A percentile compares a stretch with the other conserved stretches of the same genome.
Evolutionary conservation across 208 protist species (phyloP).

Genomic region (Crithidia bombi): DNA sequence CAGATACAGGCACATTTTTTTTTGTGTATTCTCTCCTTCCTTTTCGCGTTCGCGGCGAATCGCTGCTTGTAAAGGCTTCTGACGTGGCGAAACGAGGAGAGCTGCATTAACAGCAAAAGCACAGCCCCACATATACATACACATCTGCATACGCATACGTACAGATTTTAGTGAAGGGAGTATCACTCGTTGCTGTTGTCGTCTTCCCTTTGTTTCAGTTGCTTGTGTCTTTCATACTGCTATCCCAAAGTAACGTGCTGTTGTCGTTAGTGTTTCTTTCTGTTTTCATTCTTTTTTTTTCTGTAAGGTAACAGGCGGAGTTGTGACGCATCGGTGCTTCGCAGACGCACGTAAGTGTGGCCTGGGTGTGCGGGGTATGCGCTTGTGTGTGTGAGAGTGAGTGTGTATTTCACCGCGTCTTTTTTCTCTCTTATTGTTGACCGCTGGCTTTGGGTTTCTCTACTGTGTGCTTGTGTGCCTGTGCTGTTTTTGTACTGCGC

Average conservation of each 20-base stretch:
- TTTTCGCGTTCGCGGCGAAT: too few species aligned
- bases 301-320: neutral
- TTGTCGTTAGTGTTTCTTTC: neutral
- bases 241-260: too few species aligned
- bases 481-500: too few species aligned
- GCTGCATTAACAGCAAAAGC: neutral
- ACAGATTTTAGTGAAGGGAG: too few species aligned
- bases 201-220: too few species aligned
- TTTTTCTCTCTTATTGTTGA: slow-evolving; percentile 23
- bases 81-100: neutral
- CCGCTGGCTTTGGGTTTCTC: neutral
- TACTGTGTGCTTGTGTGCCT: too few species aligned
- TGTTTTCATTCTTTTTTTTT: neutral
- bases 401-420: neutral
- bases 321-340: too few species aligned
- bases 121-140: neutral
- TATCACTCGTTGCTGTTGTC: too few species aligned
- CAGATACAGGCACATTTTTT: too few species aligned
- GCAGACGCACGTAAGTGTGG: slow-evolving; percentile 1
- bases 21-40: too few species aligned
- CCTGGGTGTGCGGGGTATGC: too few species aligned
- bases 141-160: neutral
- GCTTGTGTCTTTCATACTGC: too few species aligned
- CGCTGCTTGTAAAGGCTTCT: neutral
- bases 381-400: neutral